phyloP scores from a whole-genome alignment of 2,329 filamentous ascomycete species.

The Malbranchea zuffiana region DNA sequence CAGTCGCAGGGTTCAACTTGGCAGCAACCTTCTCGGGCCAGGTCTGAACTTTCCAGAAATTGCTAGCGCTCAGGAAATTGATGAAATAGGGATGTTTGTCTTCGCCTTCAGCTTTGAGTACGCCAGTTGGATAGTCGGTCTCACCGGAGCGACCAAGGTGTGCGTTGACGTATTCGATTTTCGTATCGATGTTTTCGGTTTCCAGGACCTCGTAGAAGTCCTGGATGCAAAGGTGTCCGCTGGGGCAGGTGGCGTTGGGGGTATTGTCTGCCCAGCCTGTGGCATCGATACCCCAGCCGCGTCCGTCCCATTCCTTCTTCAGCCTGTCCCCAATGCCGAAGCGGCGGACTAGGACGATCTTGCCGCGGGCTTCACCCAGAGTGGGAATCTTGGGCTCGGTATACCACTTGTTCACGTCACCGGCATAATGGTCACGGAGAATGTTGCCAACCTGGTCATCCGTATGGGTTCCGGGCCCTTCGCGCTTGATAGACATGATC shows the following conservation, averaged over 20 bases:
- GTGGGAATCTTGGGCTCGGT: constrained; percentile 64
- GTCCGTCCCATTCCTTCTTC: constrained; percentile 36
- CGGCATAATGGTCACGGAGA: constrained; percentile 57
- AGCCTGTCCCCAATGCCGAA: constrained; percentile 52
- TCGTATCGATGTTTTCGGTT: constrained; percentile 63
- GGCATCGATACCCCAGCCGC: constrained; percentile 49
- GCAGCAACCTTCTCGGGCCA: constrained; percentile 90
- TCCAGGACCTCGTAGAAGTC: constrained; percentile 87
- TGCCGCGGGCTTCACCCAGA: constrained; percentile 68
- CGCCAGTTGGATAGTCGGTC: constrained; percentile 36
- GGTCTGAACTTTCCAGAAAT: constrained; percentile 84
- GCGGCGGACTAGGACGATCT: constrained; percentile 72
- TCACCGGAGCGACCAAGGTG: constrained; percentile 63
- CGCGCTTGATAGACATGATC: constrained; percentile 79
- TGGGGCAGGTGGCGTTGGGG: constrained; percentile 57
- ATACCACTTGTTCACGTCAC: constrained; percentile 57
- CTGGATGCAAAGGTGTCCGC: constrained; percentile 71
- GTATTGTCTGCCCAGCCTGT: constrained; percentile 79
- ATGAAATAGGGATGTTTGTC: constrained; percentile 60
- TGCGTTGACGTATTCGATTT: constrained; percentile 61
- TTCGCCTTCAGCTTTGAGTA: constrained; percentile 22
- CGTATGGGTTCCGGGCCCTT: constrained; percentile 69
- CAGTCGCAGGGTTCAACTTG: constrained; percentile 70
- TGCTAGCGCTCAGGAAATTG: constrained; percentile 84
- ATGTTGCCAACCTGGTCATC: constrained; percentile 69